Base-by-base conservation (phyloP, 768 basidiomycete species). In the Leccinum fibrillosum region DNA sequence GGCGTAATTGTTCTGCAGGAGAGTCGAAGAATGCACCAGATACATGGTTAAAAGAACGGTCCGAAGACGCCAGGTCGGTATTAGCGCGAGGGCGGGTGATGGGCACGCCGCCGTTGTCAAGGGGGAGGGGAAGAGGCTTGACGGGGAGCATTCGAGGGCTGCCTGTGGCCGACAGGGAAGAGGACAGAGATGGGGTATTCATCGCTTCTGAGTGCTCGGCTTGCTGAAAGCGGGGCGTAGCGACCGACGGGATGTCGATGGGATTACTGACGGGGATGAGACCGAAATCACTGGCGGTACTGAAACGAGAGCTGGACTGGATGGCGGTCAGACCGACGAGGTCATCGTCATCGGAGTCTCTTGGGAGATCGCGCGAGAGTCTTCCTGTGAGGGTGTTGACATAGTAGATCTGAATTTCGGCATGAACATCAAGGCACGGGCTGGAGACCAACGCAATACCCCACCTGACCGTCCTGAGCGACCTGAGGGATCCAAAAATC, bases 401-500 rank as follows among this genome's bases (percentile, higher is more conserved):
- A 75, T 97, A 98, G 77, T 86, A 95, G 68, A 98, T 93, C 94
- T 97, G 55, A 13, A 13, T 35, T 60, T 26, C 32, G 32, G 21
- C 30, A 9, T 25, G 21, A n/a, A 28, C 5, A n/a, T 49, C 52
- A 51, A 10, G 15, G 30, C 37, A 34, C 25, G 64, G 52, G 30
- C 9, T 45, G 10, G 17, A 21, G 23, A 32, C 4, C 42, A 57
- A 59, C 55, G 56, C 19, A 52, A 30, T 34, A 57, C 72, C 78
- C 62, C 65, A 94, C 93, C 83, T 91, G 90, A 59, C 92, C 91
- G 61, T 89, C 83, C 13, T 80, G 72, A 2, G 90, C 87, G 51
- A 96, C 84, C 66, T 88, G 84, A 10, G 95, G 95, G 63, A 94
- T 86, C 95, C 95, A 98, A 70, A 88, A 94, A 64, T 95, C 90